Evolutionary conservation across 441 rosid species (phyloP).

Genomic region (Populus hybrid): DNA sequence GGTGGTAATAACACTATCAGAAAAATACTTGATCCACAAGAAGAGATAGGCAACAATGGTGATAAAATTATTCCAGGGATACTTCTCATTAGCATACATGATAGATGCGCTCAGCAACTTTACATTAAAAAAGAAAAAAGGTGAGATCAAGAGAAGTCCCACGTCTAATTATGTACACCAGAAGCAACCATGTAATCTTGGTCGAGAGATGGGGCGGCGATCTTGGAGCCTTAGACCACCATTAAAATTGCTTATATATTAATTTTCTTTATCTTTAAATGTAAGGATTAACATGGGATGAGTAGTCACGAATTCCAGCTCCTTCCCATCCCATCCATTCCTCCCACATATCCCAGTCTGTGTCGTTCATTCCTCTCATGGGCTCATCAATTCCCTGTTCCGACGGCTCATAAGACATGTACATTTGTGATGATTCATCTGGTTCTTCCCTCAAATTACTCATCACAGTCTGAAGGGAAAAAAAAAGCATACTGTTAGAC

Average conservation of each 20-base stretch:
- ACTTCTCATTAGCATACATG: background rate
- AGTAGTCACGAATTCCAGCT: conserved; percentile 74
- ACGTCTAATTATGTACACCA: background rate
- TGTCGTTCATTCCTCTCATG: conserved; percentile 54
- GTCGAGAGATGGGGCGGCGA: background rate
- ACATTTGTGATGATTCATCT: conserved; percentile 16
- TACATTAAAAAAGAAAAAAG: background rate
- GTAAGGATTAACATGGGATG: conserved; percentile 83
- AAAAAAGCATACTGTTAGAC: background rate
- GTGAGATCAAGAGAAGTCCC: background rate
- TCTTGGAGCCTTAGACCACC: background rate
- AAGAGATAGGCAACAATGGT: background rate
- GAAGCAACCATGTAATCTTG: background rate
- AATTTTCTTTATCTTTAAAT: conserved; percentile 22
- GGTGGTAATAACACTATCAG: background rate
- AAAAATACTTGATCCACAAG: background rate
- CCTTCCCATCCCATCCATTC: conserved; percentile 99
- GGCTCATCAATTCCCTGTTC: conserved; percentile 49
- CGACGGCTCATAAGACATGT: conserved; percentile 28
- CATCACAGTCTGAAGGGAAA: conserved; percentile 51
- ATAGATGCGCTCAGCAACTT: background rate
- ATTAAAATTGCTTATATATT: conserved; percentile 1
- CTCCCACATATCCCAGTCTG: conserved; percentile 84
- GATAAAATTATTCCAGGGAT: background rate
- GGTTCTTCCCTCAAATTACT: conserved; percentile 45